Evolutionary conservation across 768 basidiomycete genomes (phyloP).

Genomic region (Podaxis sp.): DNA sequence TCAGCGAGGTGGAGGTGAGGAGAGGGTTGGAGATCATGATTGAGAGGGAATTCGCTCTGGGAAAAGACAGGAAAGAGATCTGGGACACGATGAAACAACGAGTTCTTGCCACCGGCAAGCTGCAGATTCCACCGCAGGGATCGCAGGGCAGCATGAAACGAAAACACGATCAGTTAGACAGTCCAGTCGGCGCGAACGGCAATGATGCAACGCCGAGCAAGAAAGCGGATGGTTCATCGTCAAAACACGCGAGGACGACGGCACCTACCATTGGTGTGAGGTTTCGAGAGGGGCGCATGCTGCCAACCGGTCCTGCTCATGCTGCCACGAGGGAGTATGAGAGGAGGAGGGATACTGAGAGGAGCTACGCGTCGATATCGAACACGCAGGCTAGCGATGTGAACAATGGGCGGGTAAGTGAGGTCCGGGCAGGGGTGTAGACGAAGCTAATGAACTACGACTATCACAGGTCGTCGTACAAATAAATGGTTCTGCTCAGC

Average conservation of each 20-base stretch:
- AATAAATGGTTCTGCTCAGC: background rate
- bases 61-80: constrained; percentile 9
- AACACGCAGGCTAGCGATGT: background rate
- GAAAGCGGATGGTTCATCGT: background rate
- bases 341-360: background rate
- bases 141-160: background rate
- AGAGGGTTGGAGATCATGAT: constrained; percentile 11
- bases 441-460: background rate
- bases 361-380: background rate
- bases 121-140: background rate
- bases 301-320: background rate
- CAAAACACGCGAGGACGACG: constrained; percentile 6
- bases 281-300: constrained; percentile 5
- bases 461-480: background rate
- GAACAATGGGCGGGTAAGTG: constrained; percentile 2
- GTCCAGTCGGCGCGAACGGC: background rate
- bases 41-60: constrained; percentile 11
- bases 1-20: constrained; percentile 13
- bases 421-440: background rate
- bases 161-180: constrained; percentile 8
- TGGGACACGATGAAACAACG: constrained; percentile 12
- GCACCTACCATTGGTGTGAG: constrained; percentile 6
- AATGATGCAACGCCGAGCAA: background rate
- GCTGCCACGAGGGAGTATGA: background rate
- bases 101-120: background rate